These are phyloP conservation scores for Erodium moschatum DNA, from an alignment of 441 rosid species.

Conservation along the genomic window DNA sequence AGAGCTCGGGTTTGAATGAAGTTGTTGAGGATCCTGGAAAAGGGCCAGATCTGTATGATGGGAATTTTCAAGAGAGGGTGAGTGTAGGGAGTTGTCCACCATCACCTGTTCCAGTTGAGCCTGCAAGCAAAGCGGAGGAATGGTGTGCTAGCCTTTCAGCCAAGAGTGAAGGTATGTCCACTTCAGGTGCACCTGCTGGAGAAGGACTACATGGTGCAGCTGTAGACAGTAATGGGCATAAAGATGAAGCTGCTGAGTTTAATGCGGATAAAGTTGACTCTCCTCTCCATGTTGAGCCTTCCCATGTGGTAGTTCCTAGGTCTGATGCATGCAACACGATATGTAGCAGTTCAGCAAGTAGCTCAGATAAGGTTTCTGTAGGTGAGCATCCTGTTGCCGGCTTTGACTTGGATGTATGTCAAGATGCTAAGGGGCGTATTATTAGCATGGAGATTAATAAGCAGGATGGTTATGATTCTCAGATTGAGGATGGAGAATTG, in stretches of 20 bases:
- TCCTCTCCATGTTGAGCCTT: constrained; percentile 11
- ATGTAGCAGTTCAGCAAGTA: constrained; percentile 15
- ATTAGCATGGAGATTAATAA: constrained; percentile 13
- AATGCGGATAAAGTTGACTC: constrained; percentile 17
- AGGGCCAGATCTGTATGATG: constrained; percentile 11
- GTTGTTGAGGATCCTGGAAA: constrained; percentile 14
- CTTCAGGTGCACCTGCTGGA: too few relatives aligned
- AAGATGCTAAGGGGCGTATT: constrained; percentile 18
- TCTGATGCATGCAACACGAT: constrained; percentile 12
- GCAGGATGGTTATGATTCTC: constrained; percentile 47
- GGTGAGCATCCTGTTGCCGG: constrained; percentile 22
- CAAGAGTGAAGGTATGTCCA: constrained; percentile 8
- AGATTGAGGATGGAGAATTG: constrained; percentile 57
- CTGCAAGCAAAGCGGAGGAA: constrained; percentile 18
- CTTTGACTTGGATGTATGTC: constrained; percentile 20
- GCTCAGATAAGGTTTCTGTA: constrained; percentile 14
- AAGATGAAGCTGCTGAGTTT: constrained; percentile 14
- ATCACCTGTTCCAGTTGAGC: constrained; percentile 16
- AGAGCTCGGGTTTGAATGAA: neutral
- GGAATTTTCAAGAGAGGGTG: constrained; percentile 13
- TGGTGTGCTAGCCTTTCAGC: constrained; percentile 11
- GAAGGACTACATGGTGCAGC: constrained; percentile 1
- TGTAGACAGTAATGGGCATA: constrained; percentile 9
- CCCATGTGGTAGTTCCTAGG: constrained; percentile 1
- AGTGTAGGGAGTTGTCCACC: constrained; percentile 11